Evolutionary conservation across 1,139 yeast genomes (phyloP).

Genomic region (Chernovozyma aurita): DNA sequence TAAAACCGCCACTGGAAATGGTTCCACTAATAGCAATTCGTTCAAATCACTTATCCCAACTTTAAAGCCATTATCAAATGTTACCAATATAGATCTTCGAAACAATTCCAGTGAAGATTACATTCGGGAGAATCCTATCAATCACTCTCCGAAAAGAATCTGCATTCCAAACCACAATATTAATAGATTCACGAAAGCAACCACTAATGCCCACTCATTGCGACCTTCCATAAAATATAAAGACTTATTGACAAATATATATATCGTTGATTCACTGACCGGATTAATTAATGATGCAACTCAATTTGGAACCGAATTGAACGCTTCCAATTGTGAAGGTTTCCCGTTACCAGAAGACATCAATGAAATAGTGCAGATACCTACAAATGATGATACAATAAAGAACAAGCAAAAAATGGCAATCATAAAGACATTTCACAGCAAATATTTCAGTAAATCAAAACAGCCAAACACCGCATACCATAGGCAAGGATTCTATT

Average conservation of each 20-base stretch:
- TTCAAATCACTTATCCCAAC: constrained; percentile 4
- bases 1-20: background rate
- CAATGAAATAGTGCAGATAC: constrained; percentile 63
- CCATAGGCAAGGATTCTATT: constrained; percentile 27
- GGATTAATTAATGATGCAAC: constrained; percentile 69
- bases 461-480: background rate
- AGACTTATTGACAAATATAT: constrained; percentile 30
- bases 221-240: constrained; percentile 39
- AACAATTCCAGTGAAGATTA: constrained; percentile 1
- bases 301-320: constrained; percentile 69
- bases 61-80: constrained; percentile 2
- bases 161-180: no score
- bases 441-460: constrained; percentile 14
- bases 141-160: constrained; percentile 31
- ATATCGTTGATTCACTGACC: constrained; percentile 63
- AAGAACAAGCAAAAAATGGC: constrained; percentile 42
- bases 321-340: constrained; percentile 59
- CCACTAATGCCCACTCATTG: constrained; percentile 17
- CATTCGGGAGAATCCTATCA: background rate
- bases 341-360: constrained; percentile 58
- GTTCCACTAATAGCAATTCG: no score
- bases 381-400: constrained; percentile 42
- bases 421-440: constrained; percentile 44
- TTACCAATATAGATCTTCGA: constrained; percentile 4
- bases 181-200: no score